Conservation (phyloP, 2,329 filamentous ascomycete genomes). For the Exophiala spinifera region DNA sequence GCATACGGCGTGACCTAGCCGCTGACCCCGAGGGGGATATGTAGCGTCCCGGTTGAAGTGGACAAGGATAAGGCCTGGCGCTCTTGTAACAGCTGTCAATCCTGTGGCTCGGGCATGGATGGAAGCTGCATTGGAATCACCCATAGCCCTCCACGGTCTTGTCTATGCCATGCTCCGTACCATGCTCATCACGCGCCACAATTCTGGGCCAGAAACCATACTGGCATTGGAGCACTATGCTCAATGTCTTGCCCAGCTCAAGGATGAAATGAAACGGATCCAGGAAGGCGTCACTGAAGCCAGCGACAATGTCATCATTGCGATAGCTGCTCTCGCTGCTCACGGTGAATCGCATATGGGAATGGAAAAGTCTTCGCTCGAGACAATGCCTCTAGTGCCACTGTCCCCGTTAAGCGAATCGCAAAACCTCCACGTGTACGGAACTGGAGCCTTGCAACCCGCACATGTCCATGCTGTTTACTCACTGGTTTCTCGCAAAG, state of each 20-base stretch:
- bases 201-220: not conserved
- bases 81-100: not conserved
- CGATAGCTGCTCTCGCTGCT: conserved; percentile 1
- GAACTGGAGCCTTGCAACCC: not conserved
- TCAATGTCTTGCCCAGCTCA: not conserved
- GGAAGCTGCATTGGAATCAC: conserved; percentile 6
- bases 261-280: conserved; percentile 3
- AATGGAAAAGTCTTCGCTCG: not conserved
- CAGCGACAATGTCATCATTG: conserved; percentile 4
- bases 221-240: conserved; percentile 5
- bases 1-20: not conserved
- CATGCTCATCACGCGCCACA: not conserved
- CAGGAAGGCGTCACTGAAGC: not conserved
- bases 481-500: not conserved
- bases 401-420: conserved; percentile 5
- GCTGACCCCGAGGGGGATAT: not conserved
- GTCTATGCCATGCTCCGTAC: conserved; percentile 9
- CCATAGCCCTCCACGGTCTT: conserved; percentile 4
- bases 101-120: conserved; percentile 5
- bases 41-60: not conserved
- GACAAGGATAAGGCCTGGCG: not conserved
- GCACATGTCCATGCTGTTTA: conserved; percentile 1
- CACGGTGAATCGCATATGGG: not conserved
- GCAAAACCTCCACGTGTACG: conserved; percentile 7
- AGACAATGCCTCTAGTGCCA: not conserved